These are phyloP conservation scores for Candida sithepensis DNA, from an alignment of 805 yeast genomes.

Conservation along the genomic window DNA sequence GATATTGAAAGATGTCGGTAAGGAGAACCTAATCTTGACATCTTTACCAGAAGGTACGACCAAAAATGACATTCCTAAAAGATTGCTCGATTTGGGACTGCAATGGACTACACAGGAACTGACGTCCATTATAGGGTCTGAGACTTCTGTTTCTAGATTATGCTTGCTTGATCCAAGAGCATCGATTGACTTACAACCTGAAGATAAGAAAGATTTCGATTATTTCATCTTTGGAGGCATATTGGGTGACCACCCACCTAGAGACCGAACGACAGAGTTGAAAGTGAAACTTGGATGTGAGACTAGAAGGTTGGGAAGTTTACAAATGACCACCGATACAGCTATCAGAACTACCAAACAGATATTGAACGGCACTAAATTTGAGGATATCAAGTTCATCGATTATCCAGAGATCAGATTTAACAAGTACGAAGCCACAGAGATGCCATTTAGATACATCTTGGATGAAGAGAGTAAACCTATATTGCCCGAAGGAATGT, in stretches of 20 bases:
- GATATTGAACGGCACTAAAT: constrained; percentile 58
- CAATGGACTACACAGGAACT: constrained; percentile 83
- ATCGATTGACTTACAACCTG: constrained; percentile 63
- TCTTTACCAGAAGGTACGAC: constrained; percentile 69
- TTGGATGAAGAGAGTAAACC: constrained; percentile 63
- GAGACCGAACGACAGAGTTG: constrained; percentile 91
- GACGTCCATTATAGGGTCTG: constrained; percentile 43
- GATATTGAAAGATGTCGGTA: constrained; percentile 80
- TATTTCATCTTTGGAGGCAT: constrained; percentile 97
- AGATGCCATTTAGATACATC: constrained; percentile 95
- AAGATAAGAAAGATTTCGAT: constrained; percentile 63
- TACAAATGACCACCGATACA: constrained; percentile 97
- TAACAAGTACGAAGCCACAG: constrained; percentile 85
- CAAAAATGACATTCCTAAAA: constrained; percentile 58
- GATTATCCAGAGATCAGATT: constrained; percentile 94
- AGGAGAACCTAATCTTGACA: constrained; percentile 66
- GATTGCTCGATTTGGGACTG: constrained; percentile 56
- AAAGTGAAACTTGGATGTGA: constrained; percentile 76
- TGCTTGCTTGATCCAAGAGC: constrained; percentile 93
- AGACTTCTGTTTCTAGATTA: constrained; percentile 46
- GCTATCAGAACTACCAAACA: constrained; percentile 89
- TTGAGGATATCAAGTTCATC: constrained; percentile 76
- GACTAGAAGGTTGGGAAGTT: constrained; percentile 81
- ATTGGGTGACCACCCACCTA: constrained; percentile 87
- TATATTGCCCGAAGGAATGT: constrained; percentile 89